Evolutionary conservation across 148 eudicot genomes (phyloP).

Genomic region (Chenopodium formosanum): DNA sequence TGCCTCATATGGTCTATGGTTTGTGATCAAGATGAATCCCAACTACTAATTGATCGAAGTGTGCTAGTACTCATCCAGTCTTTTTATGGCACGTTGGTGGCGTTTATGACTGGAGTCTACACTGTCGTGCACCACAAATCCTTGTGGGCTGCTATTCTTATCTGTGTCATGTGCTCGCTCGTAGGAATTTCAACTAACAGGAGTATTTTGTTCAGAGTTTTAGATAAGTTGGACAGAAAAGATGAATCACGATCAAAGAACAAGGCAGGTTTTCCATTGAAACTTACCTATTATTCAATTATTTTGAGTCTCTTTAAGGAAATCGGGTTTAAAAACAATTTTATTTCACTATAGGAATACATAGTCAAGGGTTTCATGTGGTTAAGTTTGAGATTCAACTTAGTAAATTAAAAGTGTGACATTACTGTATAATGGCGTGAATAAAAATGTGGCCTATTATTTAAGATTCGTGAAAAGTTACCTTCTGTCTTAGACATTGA

Average conservation of each 20-base stretch:
- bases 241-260: background rate
- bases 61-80: background rate
- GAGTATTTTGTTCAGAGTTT: background rate
- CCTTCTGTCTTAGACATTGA: background rate
- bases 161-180: background rate
- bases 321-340: too few relatives aligned
- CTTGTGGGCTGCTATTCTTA: constrained; percentile 11
- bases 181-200: background rate
- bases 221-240: constrained; percentile 1
- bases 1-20: constrained; percentile 21
- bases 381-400: too few relatives aligned
- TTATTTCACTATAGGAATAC: too few relatives aligned
- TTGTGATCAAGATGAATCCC: background rate
- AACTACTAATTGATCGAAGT: background rate
- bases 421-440: too few relatives aligned
- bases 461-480: too few relatives aligned
- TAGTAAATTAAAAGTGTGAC: too few relatives aligned
- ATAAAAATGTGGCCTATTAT: too few relatives aligned
- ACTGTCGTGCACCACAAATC: background rate
- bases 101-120: constrained; percentile 20
- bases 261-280: background rate
- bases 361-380: too few relatives aligned
- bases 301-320: too few relatives aligned
- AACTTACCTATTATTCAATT: too few relatives aligned
- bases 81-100: constrained; percentile 10